Conservation (phyloP, 139 green algal genomes). For the Micractinium conductrix region DNA sequence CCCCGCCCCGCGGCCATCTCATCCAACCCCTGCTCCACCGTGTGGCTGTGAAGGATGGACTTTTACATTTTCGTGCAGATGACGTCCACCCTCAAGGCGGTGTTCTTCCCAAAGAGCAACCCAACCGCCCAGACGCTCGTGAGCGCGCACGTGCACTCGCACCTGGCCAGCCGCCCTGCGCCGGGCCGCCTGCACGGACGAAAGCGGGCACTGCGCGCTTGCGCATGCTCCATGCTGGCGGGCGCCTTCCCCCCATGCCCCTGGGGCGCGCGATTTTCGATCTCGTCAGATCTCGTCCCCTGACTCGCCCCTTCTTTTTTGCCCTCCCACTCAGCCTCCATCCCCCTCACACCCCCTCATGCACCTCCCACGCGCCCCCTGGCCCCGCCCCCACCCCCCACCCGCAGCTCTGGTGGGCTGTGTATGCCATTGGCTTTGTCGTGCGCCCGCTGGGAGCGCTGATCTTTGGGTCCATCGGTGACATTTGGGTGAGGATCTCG, state of each 20-base stretch:
- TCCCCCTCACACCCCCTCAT: neutral
- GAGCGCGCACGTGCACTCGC: neutral
- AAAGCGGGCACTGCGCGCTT: no score
- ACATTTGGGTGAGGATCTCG: no score
- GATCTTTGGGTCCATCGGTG: slow-evolving; percentile 48
- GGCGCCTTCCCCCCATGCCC: no score
- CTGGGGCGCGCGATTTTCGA: no score
- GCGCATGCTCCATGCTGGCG: no score
- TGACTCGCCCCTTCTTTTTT: neutral
- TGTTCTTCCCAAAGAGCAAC: slow-evolving; percentile 3
- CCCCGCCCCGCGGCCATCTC: neutral
- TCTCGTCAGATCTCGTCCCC: no score
- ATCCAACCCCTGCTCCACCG: neutral
- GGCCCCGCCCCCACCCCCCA: neutral
- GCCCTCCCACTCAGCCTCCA: neutral
- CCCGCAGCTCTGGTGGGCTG: slow-evolving; percentile 3
- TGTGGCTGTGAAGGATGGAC: neutral
- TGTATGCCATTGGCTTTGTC: neutral
- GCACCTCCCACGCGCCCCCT: neutral
- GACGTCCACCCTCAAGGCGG: neutral
- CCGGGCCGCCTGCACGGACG: no score
- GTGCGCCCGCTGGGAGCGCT: slow-evolving; percentile 35
- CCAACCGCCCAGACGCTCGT: slow-evolving; percentile 21
- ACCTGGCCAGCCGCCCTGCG: no score
- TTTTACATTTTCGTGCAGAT: neutral